Percentiles rank a stretch among this genome's conserved stretches.
Evolutionary conservation across 2,329 filamentous ascomycete genomes (phyloP).

Genomic region (Aspergillus pseudoterreus): DNA sequence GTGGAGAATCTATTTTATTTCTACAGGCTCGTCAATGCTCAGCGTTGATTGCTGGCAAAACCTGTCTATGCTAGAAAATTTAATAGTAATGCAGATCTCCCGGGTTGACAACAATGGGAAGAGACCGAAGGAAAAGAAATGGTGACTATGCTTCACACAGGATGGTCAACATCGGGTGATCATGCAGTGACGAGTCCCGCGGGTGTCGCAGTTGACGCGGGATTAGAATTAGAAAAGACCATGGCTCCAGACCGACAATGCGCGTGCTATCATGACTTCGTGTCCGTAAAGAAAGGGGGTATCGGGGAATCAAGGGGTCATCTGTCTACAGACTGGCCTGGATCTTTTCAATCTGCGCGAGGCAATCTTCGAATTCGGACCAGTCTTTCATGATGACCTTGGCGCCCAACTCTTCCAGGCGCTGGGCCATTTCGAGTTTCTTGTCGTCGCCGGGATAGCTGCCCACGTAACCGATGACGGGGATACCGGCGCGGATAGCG

Average conservation of each 20-base stretch:
- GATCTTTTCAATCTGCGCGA: constrained; percentile 40
- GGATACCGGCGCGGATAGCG: constrained; percentile 72
- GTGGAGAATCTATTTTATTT: constrained; percentile 11
- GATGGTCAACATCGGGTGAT: not conserved
- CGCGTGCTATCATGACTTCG: constrained; percentile 33
- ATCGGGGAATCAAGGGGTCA: not conserved
- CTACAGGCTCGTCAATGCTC: constrained; percentile 12
- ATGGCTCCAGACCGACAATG: constrained; percentile 8
- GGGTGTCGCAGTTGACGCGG: not conserved
- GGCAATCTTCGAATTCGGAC: constrained; percentile 42
- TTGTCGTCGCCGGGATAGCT: constrained; percentile 62
- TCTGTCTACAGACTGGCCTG: constrained; percentile 9
- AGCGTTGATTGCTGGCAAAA: constrained; percentile 10
- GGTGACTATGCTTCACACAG: not conserved
- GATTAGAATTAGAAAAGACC: constrained; percentile 2
- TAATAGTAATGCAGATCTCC: constrained; percentile 14
- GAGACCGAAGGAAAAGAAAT: constrained; percentile 3
- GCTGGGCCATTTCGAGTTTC: constrained; percentile 62
- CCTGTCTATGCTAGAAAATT: constrained; percentile 18
- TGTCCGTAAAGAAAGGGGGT: constrained; percentile 12
- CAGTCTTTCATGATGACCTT: constrained; percentile 56
- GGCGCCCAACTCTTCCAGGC: constrained; percentile 60
- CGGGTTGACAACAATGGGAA: constrained; percentile 1
- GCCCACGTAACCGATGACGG: constrained; percentile 79
- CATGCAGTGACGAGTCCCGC: not conserved